Conservation (phyloP, 768 basidiomycete genomes). For the Kwoniella bestiolae region DNA sequence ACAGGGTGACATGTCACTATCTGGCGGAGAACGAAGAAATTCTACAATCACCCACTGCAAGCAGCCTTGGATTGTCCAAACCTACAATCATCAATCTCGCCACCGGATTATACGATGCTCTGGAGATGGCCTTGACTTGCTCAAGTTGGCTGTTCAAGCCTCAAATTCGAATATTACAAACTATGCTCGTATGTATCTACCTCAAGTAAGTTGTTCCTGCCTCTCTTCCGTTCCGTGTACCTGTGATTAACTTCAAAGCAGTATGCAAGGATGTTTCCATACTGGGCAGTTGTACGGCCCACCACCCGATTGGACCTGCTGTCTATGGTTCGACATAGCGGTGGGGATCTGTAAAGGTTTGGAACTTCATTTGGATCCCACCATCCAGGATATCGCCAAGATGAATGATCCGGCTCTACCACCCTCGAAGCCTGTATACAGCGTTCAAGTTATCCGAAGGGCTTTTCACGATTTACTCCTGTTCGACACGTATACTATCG, state of each 20-base stretch:
- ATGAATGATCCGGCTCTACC: conserved; percentile 18
- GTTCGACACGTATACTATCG: conserved; percentile 4
- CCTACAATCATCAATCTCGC: background rate
- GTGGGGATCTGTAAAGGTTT: conserved; percentile 12
- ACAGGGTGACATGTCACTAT: conserved; percentile 4
- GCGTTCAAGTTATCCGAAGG: conserved; percentile 3
- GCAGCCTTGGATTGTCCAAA: background rate
- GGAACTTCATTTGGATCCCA: conserved; percentile 1
- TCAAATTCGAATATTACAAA: conserved; percentile 7
- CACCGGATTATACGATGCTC: background rate
- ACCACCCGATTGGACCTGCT: conserved; percentile 4
- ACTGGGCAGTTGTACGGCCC: background rate
- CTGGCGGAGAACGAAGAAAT: background rate
- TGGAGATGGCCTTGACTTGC: conserved; percentile 7
- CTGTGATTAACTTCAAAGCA: background rate
- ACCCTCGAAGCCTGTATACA: conserved; percentile 4
- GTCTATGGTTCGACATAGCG: conserved; percentile 14
- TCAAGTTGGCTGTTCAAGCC: conserved; percentile 7
- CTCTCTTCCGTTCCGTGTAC: background rate
- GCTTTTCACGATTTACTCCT: conserved; percentile 3
- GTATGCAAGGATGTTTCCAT: conserved; percentile 18
- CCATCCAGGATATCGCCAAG: background rate
- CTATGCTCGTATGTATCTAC: background rate
- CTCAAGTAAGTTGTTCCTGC: background rate
- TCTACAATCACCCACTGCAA: background rate